Evolutionary conservation across 2,329 filamentous ascomycete species (phyloP), one percentile per base, ranked within the genome.

Genomic region (Plectosphaerella cucumerina): DNA sequence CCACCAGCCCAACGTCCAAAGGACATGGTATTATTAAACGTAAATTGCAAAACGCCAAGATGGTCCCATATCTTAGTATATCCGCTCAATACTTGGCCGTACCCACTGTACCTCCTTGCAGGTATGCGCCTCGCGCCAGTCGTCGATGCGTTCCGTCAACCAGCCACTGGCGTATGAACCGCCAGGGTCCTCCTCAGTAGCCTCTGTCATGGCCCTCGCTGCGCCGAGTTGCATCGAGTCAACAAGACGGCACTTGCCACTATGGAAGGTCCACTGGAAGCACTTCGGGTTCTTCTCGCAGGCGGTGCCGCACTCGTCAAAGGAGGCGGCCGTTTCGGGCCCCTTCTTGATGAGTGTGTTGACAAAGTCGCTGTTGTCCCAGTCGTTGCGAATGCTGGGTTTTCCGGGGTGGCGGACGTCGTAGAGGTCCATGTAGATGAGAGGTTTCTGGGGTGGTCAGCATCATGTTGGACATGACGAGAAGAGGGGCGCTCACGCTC

Each of bases 361-460:
- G 20, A 44, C 20, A 15, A 44, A 44, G 20, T 44, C 42, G 42
- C 42, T 31, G 42, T 26, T 44, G 21, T 44, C 42, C 23, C 42
- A 44, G 35, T 48, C 47, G 14, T 35, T 21, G 22, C 35, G 35
- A 9, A 20, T 48, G n/a, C 12, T 21, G 3, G 51, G 57, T 17
- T 61, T 57, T 5, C 62, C 65, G 5, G 64, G 61, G 44, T 69
- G 67, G 53, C 68, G 59, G 54, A 73, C 65, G 23, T 66, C 59
- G 65, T 60, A 71, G 1, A 71, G 55, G 44, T 71, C 69, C 6
- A 63, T 59, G 48, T 71, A 72, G 1, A 70, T 56, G 5, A 71
- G 52, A 1, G 70, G 70, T 26, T 61, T 63, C 64, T 69, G 50
- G 15, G 41, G 33, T 5, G 6, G n/a, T 51, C n/a, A 35, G 50